A percentile compares a stretch with the other conserved stretches of the same genome.
Evolutionary conservation across 2,329 filamentous ascomycete species (phyloP).

Genomic region (Penicillium janthinellum): DNA sequence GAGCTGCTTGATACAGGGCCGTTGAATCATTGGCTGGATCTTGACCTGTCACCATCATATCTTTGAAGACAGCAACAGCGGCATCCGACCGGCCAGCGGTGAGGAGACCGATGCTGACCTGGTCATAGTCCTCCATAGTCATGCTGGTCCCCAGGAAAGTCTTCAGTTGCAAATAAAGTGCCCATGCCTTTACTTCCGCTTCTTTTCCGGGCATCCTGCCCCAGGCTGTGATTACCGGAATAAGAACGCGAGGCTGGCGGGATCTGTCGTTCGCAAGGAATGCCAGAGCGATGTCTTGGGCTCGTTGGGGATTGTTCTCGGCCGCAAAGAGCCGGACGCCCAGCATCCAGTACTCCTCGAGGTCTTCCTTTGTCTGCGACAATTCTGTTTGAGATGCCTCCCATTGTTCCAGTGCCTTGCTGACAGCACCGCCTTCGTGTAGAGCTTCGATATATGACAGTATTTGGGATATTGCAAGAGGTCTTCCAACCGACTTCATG

Average conservation of each 20-base stretch:
- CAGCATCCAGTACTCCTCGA: slow-evolving; percentile 48
- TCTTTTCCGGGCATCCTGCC: slow-evolving; percentile 54
- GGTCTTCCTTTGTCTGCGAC: slow-evolving; percentile 45
- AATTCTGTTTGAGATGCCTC: slow-evolving; percentile 59
- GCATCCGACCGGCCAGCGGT: slow-evolving; percentile 64
- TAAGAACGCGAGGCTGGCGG: slow-evolving; percentile 44
- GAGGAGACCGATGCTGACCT: slow-evolving; percentile 70
- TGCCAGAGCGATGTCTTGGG: slow-evolving; percentile 52
- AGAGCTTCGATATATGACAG: slow-evolving; percentile 70
- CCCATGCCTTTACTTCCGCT: slow-evolving; percentile 64
- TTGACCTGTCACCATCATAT: slow-evolving; percentile 76
- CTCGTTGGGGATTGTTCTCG: slow-evolving; percentile 49
- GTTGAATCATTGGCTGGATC: slow-evolving; percentile 48
- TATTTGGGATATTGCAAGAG: slow-evolving; percentile 60
- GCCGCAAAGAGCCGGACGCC: slow-evolving; percentile 56
- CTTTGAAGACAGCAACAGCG: slow-evolving; percentile 76
- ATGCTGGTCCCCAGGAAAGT: slow-evolving; percentile 62
- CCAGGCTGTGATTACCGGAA: slow-evolving; percentile 71
- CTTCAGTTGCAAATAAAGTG: slow-evolving; percentile 66
- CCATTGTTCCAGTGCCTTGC: slow-evolving; percentile 66
- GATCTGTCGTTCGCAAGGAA: slow-evolving; percentile 49
- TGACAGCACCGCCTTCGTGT: slow-evolving; percentile 63
- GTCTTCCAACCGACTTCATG: slow-evolving; percentile 61
- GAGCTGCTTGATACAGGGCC: slow-evolving; percentile 46
- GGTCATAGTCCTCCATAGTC: slow-evolving; percentile 74